A percentile compares a stretch with the other conserved stretches of the same genome.
phyloP scores from a whole-genome alignment of 768 basidiomycete genomes.

The Panaeolus cyanescens region DNA sequence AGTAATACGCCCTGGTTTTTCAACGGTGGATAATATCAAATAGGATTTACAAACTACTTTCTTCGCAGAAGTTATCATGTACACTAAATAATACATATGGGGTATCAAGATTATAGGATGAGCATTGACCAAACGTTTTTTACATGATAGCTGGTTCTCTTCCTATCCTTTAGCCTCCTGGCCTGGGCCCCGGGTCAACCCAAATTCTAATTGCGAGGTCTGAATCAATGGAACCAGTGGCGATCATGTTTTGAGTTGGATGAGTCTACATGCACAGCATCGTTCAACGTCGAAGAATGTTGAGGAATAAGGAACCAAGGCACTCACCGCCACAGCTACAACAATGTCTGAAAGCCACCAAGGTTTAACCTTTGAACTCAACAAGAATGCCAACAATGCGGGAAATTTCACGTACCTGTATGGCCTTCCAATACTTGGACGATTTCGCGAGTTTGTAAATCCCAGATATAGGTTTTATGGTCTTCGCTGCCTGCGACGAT shows the following conservation, averaged over 20 bases:
- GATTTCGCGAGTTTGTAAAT: constrained; percentile 83
- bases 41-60: neutral
- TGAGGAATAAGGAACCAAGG: constrained; percentile 2
- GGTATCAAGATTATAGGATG: constrained; percentile 4
- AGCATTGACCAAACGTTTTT: neutral
- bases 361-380: constrained; percentile 5
- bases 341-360: constrained; percentile 58
- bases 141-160: neutral
- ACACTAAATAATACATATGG: constrained; percentile 4
- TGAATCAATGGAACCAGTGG: constrained; percentile 82
- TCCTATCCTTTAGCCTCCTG: constrained; percentile 6
- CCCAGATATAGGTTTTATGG: constrained; percentile 88
- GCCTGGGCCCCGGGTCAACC: constrained; percentile 54
- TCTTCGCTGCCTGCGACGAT: constrained; percentile 93
- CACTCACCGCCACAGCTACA: constrained; percentile 73
- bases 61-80: neutral
- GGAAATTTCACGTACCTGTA: constrained; percentile 45
- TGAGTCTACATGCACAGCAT: constrained; percentile 58
- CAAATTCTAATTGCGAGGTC: constrained; percentile 85
- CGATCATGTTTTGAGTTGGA: constrained; percentile 84
- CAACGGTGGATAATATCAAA: neutral
- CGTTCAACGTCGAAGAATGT: constrained; percentile 6
- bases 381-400: neutral
- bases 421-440: constrained; percentile 82
- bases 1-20: constrained; percentile 26